Evolutionary conservation across 177 flowering plant genomes (phyloP), one percentile per base, ranked within the genome.

Genomic region (Tripterygium wilfordii): DNA sequence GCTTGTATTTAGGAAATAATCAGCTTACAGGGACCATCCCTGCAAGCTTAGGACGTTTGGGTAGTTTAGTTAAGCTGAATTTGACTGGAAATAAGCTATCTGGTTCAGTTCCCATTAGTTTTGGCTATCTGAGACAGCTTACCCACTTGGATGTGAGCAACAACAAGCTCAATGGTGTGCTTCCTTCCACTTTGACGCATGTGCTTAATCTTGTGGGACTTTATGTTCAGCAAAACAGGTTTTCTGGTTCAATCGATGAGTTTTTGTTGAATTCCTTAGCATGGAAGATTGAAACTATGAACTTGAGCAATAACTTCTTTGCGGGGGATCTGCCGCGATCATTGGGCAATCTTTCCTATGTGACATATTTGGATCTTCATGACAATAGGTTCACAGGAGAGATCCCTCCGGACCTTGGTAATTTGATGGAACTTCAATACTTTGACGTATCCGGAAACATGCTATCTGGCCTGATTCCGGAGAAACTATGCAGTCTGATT

Each of bases 141-240:
- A 77, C 84, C 7, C 84, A 83, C 54, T 66, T 86, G 57, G 95
- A 86, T 56, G 64, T 86, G 53, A 83, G 95, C 65, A 56, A 37
- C 13, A 86, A 86, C 50, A 51, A 62, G 48, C 75, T 86, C 0
- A 55, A 23, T 6, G 88, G 88, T 19, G 65, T 58, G 54, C 78
- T 83, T 18, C 83, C 88, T 38, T 42, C 70, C 0, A 67, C 82
- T 0, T 66, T 83, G 31, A 74, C 95, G 0, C 29, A 56, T 31
- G 64, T 83, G 83, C 72, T 54, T 26, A 75, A 72, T 54, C 85
- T 83, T 10, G 88, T 81, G 6, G 91, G 91, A 8, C 66, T 86
- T 4, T 83, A 71, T 53, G 78, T 74, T 55, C 88, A 86, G 69
- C 65, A 71, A 49, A 83, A 83, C 44, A 59, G 50, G 47, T 62